Percentiles rank a stretch among this genome's conserved stretches.
Conservation (phyloP, 176 grass and related monocot species). For the Musa schizocarpa region DNA sequence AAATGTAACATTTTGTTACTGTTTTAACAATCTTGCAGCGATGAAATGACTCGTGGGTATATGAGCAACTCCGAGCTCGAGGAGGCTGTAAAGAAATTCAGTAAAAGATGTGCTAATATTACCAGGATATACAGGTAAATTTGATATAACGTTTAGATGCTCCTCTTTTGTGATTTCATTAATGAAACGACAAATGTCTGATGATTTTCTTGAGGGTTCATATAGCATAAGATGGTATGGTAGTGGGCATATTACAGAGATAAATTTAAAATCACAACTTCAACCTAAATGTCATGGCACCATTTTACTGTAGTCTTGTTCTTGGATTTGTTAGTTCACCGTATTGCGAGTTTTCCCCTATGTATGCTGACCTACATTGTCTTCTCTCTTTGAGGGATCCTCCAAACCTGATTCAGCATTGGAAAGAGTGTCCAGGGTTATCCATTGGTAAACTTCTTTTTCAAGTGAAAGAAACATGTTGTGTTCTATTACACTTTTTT, state of each 20-base stretch:
- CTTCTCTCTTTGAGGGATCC: slow-evolving; percentile 96
- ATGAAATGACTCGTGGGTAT: slow-evolving; percentile 54
- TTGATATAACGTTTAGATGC: slow-evolving; percentile 15
- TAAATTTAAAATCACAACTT: background rate
- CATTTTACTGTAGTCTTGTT: background rate
- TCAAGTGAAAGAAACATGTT: background rate
- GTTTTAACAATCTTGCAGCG: slow-evolving; percentile 34
- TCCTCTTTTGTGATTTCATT: background rate
- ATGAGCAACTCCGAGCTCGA: slow-evolving; percentile 72
- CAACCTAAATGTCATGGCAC: background rate
- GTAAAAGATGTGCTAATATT: slow-evolving; percentile 56
- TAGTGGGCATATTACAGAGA: too few species aligned
- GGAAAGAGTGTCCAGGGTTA: slow-evolving; percentile 84
- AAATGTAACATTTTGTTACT: background rate
- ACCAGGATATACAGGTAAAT: slow-evolving; percentile 87
- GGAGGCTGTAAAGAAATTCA: slow-evolving; percentile 41
- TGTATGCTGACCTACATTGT: slow-evolving; percentile 46
- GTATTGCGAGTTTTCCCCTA: slow-evolving; percentile 17
- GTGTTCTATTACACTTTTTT: slow-evolving; percentile 6
- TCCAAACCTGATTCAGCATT: slow-evolving; percentile 70
- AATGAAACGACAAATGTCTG: background rate
- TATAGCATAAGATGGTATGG: too few species aligned
- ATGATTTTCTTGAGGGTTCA: slow-evolving; percentile 13
- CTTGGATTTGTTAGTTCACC: background rate
- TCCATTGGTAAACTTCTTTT: slow-evolving; percentile 53